A percentile compares a stretch with the other conserved stretches of the same genome.
Conservation (phyloP, 257 asterid species). For the Nicotiana sylvestris region DNA sequence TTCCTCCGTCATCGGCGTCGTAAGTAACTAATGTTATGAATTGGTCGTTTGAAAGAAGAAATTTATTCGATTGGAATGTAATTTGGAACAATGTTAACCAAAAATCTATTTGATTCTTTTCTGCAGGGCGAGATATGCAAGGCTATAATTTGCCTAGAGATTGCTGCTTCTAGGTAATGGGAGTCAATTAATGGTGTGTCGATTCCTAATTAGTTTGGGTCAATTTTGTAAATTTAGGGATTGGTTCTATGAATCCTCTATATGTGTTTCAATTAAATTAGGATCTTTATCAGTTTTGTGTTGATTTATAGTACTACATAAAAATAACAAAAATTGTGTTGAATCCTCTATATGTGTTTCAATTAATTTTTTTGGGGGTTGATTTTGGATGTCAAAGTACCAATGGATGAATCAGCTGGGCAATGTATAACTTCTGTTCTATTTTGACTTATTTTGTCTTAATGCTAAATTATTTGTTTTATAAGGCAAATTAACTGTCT, state of each 20-base stretch:
- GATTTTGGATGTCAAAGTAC: neutral
- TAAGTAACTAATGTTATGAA: slow-evolving; percentile 22
- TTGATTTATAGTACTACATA: neutral
- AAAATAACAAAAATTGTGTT: neutral
- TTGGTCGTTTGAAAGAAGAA: neutral
- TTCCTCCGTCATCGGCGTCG: slow-evolving; percentile 82
- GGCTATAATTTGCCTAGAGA: slow-evolving; percentile 88
- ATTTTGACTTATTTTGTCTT: neutral
- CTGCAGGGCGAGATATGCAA: slow-evolving; percentile 90
- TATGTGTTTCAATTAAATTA: neutral
- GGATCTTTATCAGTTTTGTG: neutral
- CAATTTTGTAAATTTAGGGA: neutral
- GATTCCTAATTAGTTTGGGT: neutral
- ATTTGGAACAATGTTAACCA: neutral
- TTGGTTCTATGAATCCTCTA: neutral
- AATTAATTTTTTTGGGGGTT: neutral
- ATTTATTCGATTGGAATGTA: neutral
- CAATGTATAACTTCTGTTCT: neutral
- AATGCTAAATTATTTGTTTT: neutral
- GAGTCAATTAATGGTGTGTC: neutral
- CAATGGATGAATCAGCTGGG: neutral
- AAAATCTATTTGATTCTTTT: slow-evolving; percentile 6
- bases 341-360: too few species aligned
- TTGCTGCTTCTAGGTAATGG: slow-evolving; percentile 66
- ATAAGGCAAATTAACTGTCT: neutral